Conservation (phyloP, 2,329 filamentous ascomycete species). For the Aspergillus sp. region DNA sequence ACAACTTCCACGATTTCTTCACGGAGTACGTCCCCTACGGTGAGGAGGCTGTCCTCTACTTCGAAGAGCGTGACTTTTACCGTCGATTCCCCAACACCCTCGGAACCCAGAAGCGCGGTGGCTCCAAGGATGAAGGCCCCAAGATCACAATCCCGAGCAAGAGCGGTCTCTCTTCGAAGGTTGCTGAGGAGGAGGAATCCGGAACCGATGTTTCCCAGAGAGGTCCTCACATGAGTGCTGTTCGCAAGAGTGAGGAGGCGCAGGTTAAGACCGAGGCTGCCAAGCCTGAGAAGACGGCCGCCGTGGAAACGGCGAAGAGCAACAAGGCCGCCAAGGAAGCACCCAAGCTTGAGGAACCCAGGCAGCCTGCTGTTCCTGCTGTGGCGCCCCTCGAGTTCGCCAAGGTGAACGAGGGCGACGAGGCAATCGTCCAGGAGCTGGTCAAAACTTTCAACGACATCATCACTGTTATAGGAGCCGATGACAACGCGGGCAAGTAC, state of each 20-base stretch:
- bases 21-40: slow-evolving; percentile 94
- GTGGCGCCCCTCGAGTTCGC: slow-evolving; percentile 74
- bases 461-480: slow-evolving; percentile 88
- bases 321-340: slow-evolving; percentile 29
- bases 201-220: slow-evolving; percentile 59
- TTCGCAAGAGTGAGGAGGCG: slow-evolving; percentile 26
- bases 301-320: slow-evolving; percentile 33
- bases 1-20: slow-evolving; percentile 99
- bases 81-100: slow-evolving; percentile 70
- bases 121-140: slow-evolving; percentile 56
- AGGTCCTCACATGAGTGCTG: slow-evolving; percentile 49
- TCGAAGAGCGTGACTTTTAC: slow-evolving; percentile 92
- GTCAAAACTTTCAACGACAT: slow-evolving; percentile 96
- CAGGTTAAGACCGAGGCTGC: slow-evolving; percentile 26
- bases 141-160: slow-evolving; percentile 80
- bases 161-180: slow-evolving; percentile 80
- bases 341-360: slow-evolving; percentile 33
- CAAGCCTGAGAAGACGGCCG: slow-evolving; percentile 28
- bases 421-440: slow-evolving; percentile 87
- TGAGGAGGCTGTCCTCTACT: slow-evolving; percentile 90
- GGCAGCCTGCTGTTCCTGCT: slow-evolving; percentile 46
- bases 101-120: slow-evolving; percentile 45
- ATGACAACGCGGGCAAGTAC: slow-evolving; percentile 75
- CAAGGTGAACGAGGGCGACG: slow-evolving; percentile 70
- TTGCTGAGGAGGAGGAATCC: slow-evolving; percentile 61